phyloP scores from a whole-genome alignment of 1,139 yeast genomes.

The Kurtzmaniella quercitrusa region DNA sequence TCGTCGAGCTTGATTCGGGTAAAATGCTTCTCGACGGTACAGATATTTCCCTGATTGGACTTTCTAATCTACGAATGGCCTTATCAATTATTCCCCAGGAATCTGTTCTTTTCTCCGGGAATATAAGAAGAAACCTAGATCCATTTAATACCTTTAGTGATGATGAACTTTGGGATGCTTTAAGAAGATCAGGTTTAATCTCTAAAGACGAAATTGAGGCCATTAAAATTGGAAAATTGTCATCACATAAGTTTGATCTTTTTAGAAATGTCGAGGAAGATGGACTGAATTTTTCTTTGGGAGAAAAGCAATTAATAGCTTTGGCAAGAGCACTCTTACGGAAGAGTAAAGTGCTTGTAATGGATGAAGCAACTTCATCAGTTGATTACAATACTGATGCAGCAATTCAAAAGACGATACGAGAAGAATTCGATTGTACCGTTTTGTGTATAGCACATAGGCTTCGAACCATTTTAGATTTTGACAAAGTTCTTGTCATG shows the following conservation, averaged over 20 bases:
- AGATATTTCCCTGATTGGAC: slow-evolving; percentile 45
- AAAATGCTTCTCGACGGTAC: slow-evolving; percentile 46
- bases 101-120: slow-evolving; percentile 18
- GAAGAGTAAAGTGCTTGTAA: slow-evolving; percentile 44
- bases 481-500: slow-evolving; percentile 50
- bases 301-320: slow-evolving; percentile 52
- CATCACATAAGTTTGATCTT: slow-evolving; percentile 41
- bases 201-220: slow-evolving; percentile 23
- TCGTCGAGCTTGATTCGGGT: slow-evolving; percentile 45
- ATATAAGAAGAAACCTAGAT: slow-evolving; percentile 15
- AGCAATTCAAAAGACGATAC: slow-evolving; percentile 46
- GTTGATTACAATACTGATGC: slow-evolving; percentile 56
- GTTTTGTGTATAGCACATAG: slow-evolving; percentile 56
- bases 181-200: slow-evolving; percentile 61
- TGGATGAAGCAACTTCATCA: slow-evolving; percentile 57
- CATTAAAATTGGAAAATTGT: slow-evolving; percentile 2
- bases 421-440: slow-evolving; percentile 44
- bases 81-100: slow-evolving; percentile 20
- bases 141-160: slow-evolving; percentile 38
- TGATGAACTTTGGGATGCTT: slow-evolving; percentile 48
- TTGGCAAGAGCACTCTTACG: slow-evolving; percentile 52
- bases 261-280: slow-evolving; percentile 50
- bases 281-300: slow-evolving; percentile 52
- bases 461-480: slow-evolving; percentile 47
- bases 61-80: slow-evolving; percentile 15